Base-by-base conservation (phyloP, 1,284 basidiomycete genomes). In the Apiotrichum montevideense region DNA sequence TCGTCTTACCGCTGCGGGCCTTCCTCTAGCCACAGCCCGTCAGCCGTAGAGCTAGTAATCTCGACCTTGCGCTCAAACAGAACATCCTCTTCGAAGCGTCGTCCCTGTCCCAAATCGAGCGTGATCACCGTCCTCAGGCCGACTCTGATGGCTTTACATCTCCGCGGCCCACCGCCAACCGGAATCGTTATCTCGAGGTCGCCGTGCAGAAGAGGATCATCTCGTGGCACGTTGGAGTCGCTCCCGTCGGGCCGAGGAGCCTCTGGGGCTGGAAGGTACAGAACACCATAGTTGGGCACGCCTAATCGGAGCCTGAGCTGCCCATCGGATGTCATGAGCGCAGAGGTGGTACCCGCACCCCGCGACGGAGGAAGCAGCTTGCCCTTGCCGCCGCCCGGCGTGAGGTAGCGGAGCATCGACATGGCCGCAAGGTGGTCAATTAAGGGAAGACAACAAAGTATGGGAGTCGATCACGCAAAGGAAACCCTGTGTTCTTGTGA, bases 1-100 rank as follows among this genome's bases (percentile, higher is more conserved):
- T 21, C 21, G 21, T 21, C 64, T 47, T 41, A 66, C 66, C 59
- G 40, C 49, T 67, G 64, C n/a, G 53, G 50, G 3, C 64, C 66
- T n/a, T 57, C 53, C 14, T 62, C 56, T 10, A 67, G 57, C 57
- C 56, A 59, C 13, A 67, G 56, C 0, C 64, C 63, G 21, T 68
- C 65, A 2, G 58, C 49, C 6, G 46, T 64, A 15, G 57, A 62
- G n/a, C 58, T 51, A 14, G 57, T 47, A 13, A 63, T 63, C 54
- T 63, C 62, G 44, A 63, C 58, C 43, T 60, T 60, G 52, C 62
- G 58, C 45, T 63, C 55, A 35, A 63, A 60, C 37, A 63, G 48
- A 6, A 56, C 53, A 47, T 62, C 61, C 43, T 64, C 56, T 14
- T 61, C 59, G 39, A 34, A 32, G 29, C 49, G 47, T 41, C 56